Percentiles rank a stretch among this genome's conserved stretches.
phyloP scores from a whole-genome alignment of 1,284 basidiomycete genomes.

The Heterobasidion annosum region DNA sequence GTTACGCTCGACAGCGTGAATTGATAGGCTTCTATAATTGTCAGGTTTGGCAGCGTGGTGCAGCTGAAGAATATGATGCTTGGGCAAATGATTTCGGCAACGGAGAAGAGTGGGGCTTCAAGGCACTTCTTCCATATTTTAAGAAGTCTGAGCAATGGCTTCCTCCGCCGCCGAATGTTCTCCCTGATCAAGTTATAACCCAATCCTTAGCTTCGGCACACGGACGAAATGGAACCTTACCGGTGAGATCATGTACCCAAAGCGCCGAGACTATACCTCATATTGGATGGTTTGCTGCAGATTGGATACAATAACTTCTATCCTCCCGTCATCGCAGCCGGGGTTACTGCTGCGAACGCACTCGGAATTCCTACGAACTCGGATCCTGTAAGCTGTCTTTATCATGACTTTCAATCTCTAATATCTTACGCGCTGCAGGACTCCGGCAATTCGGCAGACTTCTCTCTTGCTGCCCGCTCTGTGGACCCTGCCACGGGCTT shows the following conservation, averaged over 20 bases:
- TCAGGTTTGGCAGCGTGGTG: constrained; percentile 13
- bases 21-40: neutral
- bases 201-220: neutral
- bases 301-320: constrained; percentile 1
- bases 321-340: neutral
- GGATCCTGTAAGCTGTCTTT: neutral
- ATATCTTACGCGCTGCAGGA: neutral
- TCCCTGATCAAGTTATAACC: neutral
- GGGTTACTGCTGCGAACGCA: neutral
- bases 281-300: neutral
- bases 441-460: neutral
- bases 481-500: neutral
- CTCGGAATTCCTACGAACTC: neutral
- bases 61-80: constrained; percentile 12
- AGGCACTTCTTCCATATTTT: constrained; percentile 11
- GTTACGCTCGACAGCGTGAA: neutral
- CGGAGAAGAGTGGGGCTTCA: constrained; percentile 10
- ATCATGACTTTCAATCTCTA: neutral
- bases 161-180: neutral
- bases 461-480: neutral
- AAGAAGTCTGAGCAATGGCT: constrained; percentile 9
- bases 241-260: neutral
- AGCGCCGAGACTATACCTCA: neutral
- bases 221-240: neutral
- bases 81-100: constrained; percentile 9